Base-by-base conservation (phyloP, 805 yeast genomes). In the Cyberlindnera misumaiensis region DNA sequence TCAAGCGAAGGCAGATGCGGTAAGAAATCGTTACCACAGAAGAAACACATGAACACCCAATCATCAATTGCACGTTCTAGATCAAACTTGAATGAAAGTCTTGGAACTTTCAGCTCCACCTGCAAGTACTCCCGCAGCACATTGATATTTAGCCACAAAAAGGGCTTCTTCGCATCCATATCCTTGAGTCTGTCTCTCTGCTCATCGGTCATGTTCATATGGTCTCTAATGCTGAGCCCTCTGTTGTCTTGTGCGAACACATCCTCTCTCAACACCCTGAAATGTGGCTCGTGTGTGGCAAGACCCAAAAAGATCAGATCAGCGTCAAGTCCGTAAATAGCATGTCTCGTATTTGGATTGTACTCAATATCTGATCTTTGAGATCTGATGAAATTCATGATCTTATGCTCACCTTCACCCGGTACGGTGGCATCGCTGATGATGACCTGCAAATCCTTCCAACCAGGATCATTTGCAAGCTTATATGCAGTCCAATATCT, bases 401-500 rank as follows among this genome's bases (percentile, higher is more conserved):
- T 81, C 60, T 93, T 93, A 66, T 93, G 99, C 62, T 93, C 99
- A 58, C 99, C 99, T 70, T 93, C 99, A 45, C 99, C 99, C 1
- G 99, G 98, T 11, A 90, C 97, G 0, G 95, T 80, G 24, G 96
- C 95, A 58, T 90, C 99, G 53, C 95, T 83, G 33, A 93, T 81
- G 17, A 93, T 83, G 5, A 93, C 88, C 60, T 93, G 93, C 34
- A 90, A 64, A 42, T 81, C 72, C 32, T 80, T 80, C 98, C 98
- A 93, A 26, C 94, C 96, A 2, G 96, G 95, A 55, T 93, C 98
- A 9, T 73, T 73, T 28, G 87, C 72, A 28, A 93, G 67, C 58
- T 93, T 93, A 60, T 83, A 86, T 3, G 95, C 86, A 7, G 85
- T 86, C 95, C 97, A 93, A 59, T 87, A 93, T 44, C 93, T 68